Evolutionary conservation across 2,329 filamentous ascomycete species (phyloP).

Genomic region (Orbilia javanica): DNA sequence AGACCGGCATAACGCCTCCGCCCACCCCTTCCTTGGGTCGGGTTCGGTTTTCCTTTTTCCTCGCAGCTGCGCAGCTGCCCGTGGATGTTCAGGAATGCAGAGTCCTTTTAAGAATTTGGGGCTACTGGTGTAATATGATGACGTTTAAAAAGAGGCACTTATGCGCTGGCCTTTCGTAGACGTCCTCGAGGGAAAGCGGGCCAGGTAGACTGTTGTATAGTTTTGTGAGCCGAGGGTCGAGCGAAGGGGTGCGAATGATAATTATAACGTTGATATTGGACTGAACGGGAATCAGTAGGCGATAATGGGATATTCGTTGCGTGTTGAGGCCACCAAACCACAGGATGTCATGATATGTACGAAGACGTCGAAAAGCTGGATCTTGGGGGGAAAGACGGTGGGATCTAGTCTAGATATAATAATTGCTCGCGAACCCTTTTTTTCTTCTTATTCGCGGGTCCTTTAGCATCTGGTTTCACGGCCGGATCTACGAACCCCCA

Average conservation of each 20-base stretch:
- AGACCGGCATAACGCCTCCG: constrained; percentile 23
- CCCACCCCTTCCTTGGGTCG: constrained; percentile 6
- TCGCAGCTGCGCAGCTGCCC: constrained; percentile 15
- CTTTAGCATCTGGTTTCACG: background rate
- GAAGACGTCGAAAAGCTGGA: constrained; percentile 15
- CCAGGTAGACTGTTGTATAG: background rate
- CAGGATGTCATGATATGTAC: constrained; percentile 4
- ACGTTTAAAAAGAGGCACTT: background rate
- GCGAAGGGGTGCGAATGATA: constrained; percentile 16
- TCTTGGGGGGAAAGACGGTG: background rate
- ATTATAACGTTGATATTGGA: constrained; percentile 43
- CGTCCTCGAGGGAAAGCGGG: background rate
- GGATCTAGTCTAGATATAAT: constrained; percentile 55
- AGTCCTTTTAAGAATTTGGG: constrained; percentile 8
- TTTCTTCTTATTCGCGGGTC: background rate
- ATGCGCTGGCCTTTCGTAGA: constrained; percentile 30
- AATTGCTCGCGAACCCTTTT: constrained; percentile 38
- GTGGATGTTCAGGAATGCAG: constrained; percentile 36
- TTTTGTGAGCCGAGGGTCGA: background rate
- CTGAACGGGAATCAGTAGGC: constrained; percentile 41
- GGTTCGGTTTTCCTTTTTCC: constrained; percentile 5
- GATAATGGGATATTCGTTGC: constrained; percentile 50
- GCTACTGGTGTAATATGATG: background rate
- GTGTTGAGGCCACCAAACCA: constrained; percentile 49
- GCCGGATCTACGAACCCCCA: constrained; percentile 49